Evolutionary conservation across 129 eudicot species (phyloP).

Genomic region (Helichrysum umbraculigerum): DNA sequence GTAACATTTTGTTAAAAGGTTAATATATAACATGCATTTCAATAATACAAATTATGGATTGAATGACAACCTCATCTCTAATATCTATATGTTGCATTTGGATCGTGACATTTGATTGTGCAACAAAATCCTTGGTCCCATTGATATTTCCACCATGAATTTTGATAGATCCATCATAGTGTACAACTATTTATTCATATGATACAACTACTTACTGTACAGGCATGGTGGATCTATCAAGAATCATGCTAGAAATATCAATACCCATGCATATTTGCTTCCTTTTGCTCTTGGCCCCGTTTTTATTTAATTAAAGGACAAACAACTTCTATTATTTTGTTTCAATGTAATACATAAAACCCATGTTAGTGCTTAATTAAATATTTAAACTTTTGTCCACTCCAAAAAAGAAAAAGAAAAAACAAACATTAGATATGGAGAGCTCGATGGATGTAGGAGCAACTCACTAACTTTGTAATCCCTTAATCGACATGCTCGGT

Average conservation of each 20-base stretch:
- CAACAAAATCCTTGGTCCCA: constrained; percentile 39
- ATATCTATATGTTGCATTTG: constrained; percentile 38
- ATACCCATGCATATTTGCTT: constrained; percentile 38
- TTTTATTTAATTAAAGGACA: constrained; percentile 28
- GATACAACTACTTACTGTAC: too few species aligned
- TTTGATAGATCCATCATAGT: too few species aligned
- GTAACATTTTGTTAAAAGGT: not conserved
- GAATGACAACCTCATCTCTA: constrained; percentile 42
- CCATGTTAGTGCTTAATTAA: not conserved
- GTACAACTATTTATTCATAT: too few species aligned
- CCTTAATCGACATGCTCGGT: too few species aligned
- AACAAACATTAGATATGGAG: too few species aligned
- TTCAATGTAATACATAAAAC: not conserved
- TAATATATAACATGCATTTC: not conserved
- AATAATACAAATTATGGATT: not conserved
- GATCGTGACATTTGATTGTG: constrained; percentile 41
- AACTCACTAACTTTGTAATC: too few species aligned
- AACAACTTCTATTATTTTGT: constrained; percentile 20
- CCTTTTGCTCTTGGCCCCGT: constrained; percentile 39
- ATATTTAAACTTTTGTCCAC: not conserved
- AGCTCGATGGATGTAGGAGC: too few species aligned
- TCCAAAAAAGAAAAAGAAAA: too few species aligned
- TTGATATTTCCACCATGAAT: too few species aligned
- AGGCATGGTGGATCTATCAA: too few species aligned
- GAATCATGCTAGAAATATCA: too few species aligned